These are phyloP conservation scores for Arabidopsis lyrata DNA, from an alignment of 441 rosid genomes.

Conservation along the genomic window DNA sequence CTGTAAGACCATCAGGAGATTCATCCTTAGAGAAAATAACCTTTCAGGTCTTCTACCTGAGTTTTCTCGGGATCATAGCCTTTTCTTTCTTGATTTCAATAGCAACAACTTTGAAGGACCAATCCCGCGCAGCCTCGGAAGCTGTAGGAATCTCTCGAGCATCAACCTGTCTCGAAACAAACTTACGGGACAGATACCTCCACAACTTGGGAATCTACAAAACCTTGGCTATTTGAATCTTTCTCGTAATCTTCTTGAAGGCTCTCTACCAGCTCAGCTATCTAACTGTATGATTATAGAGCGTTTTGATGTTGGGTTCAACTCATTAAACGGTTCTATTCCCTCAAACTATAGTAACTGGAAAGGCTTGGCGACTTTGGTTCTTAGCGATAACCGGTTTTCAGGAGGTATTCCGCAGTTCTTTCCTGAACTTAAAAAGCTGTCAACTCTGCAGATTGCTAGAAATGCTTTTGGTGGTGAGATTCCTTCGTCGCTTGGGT, in stretches of 20 bases:
- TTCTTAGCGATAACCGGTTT: slow-evolving; percentile 64
- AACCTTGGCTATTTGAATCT: slow-evolving; percentile 55
- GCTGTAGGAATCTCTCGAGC: slow-evolving; percentile 53
- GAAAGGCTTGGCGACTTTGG: slow-evolving; percentile 59
- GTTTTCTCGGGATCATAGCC: slow-evolving; percentile 54
- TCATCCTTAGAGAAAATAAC: slow-evolving; percentile 63
- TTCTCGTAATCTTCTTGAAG: slow-evolving; percentile 66
- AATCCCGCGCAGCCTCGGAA: slow-evolving; percentile 66
- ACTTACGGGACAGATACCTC: slow-evolving; percentile 63
- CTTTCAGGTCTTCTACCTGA: slow-evolving; percentile 67
- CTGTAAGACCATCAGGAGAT: slow-evolving; percentile 65
- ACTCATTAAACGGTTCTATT: slow-evolving; percentile 64
- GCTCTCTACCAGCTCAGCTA: slow-evolving; percentile 69
- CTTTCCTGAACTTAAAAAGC: slow-evolving; percentile 56
- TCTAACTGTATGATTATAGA: slow-evolving; percentile 55
- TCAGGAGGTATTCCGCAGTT: slow-evolving; percentile 70
- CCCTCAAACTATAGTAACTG: slow-evolving; percentile 56
- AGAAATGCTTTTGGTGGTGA: slow-evolving; percentile 71
- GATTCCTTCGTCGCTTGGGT: slow-evolving; percentile 71
- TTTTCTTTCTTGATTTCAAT: slow-evolving; percentile 61
- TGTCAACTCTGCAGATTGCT: slow-evolving; percentile 65
- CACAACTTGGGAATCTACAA: slow-evolving; percentile 61
- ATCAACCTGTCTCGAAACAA: slow-evolving; percentile 70
- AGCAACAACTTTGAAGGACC: slow-evolving; percentile 63
- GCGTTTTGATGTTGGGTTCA: slow-evolving; percentile 67